Evolutionary conservation across 164 flowering plant species (phyloP).

Genomic region (Aristolochia fimbriata): DNA sequence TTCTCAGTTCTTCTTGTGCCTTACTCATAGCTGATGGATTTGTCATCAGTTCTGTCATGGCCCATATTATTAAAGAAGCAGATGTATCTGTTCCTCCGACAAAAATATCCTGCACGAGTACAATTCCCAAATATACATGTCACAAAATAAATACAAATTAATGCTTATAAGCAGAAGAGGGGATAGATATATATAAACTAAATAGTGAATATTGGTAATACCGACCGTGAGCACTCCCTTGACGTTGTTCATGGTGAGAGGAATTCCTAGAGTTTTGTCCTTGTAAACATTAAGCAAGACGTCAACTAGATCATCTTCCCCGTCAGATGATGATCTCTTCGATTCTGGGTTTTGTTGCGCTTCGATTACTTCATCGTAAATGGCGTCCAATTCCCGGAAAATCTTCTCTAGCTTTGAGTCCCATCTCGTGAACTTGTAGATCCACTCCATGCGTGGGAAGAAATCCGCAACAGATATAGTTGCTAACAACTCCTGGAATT

Average conservation of each 20-base stretch:
- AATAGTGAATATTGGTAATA: too few species aligned
- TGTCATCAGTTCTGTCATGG: constrained; percentile 4
- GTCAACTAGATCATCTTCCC: constrained; percentile 9
- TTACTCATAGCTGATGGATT: neutral
- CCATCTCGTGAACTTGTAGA: constrained; percentile 9
- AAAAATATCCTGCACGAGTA: constrained; percentile 4
- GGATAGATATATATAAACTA: too few species aligned
- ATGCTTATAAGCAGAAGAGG: neutral
- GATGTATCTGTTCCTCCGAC: constrained; percentile 2
- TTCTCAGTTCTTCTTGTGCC: too few species aligned
- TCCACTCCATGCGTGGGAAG: constrained; percentile 14
- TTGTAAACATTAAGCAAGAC: constrained; percentile 7
- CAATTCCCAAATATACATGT: too few species aligned
- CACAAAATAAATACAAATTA: too few species aligned
- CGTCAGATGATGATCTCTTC: neutral
- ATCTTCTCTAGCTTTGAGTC: constrained; percentile 3
- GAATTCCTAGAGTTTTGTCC: neutral
- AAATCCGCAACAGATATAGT: constrained; percentile 4
- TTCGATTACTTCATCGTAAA: too few species aligned
- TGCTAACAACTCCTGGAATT: constrained; percentile 5
- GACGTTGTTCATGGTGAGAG: constrained; percentile 14
- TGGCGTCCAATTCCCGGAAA: constrained; percentile 5
- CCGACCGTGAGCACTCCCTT: constrained; percentile 16
- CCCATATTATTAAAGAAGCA: neutral
- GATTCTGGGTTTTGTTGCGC: constrained; percentile 2